phyloP scores from a whole-genome alignment of 495 filamentous ascomycete species.

The Bacidia rubella region DNA sequence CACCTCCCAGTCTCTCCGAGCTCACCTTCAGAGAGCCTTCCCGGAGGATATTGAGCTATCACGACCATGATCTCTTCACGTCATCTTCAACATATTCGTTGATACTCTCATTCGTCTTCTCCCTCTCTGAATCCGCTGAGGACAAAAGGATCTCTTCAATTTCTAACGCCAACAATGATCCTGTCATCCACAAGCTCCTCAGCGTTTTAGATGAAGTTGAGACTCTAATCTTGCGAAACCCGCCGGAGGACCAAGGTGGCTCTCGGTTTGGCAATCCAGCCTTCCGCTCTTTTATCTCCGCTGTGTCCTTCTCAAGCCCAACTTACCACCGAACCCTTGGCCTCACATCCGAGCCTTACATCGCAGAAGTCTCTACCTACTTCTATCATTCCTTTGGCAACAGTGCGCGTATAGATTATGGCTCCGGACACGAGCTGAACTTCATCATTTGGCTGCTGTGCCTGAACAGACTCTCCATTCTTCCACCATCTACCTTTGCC shows the following conservation, averaged over 20 bases:
- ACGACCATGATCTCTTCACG: conserved; percentile 73
- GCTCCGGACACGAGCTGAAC: conserved; percentile 92
- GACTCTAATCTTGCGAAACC: conserved; percentile 46
- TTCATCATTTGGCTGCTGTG: conserved; percentile 90
- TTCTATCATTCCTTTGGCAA: conserved; percentile 76
- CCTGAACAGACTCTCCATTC: conserved; percentile 63
- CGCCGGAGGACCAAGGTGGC: conserved; percentile 69
- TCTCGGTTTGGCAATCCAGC: conserved; percentile 90
- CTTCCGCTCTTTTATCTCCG: conserved; percentile 74
- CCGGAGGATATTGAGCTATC: conserved; percentile 63
- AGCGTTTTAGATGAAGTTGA: conserved; percentile 54
- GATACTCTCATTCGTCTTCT: conserved; percentile 71
- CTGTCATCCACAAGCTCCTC: conserved; percentile 50
- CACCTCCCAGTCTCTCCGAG: conserved; percentile 50
- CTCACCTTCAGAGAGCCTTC: conserved; percentile 51
- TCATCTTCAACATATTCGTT: conserved; percentile 65
- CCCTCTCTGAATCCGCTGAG: conserved; percentile 67
- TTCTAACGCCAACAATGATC: conserved; percentile 37
- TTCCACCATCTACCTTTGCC: conserved; percentile 52
- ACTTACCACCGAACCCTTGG: conserved; percentile 26
- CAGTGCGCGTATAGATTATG: conserved; percentile 83
- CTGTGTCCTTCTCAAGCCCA: conserved; percentile 38
- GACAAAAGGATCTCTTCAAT: conserved; percentile 60
- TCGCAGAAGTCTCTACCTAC: conserved; percentile 64
- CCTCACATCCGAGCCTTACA: conserved; percentile 27